Percentiles rank a stretch among this genome's conserved stretches.
These are phyloP conservation scores for Ustanciosporium gigantosporum DNA, from an alignment of 1,284 basidiomycete species.

Conservation along the genomic window DNA sequence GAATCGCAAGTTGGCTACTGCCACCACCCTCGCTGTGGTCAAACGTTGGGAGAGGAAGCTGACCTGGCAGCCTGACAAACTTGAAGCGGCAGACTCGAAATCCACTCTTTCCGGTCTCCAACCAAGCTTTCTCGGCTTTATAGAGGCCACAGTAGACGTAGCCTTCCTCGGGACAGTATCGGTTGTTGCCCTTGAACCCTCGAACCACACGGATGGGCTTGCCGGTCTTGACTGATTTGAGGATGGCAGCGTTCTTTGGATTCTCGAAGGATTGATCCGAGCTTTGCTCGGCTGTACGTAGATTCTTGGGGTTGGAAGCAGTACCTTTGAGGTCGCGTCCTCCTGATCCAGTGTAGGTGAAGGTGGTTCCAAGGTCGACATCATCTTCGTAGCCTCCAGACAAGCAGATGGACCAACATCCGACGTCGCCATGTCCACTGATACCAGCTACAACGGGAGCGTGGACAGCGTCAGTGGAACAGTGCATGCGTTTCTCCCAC, in stretches of 20 bases:
- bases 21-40: too few species aligned
- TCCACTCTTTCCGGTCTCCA: slow-evolving; percentile 28
- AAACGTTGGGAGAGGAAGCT: slow-evolving; percentile 23
- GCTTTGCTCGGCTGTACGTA: slow-evolving; percentile 80
- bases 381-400: slow-evolving; percentile 81
- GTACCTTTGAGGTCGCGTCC: slow-evolving; percentile 81
- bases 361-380: slow-evolving; percentile 75
- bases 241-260: slow-evolving; percentile 72
- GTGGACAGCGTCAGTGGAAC: slow-evolving; percentile 42
- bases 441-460: slow-evolving; percentile 78
- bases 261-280: slow-evolving; percentile 77
- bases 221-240: slow-evolving; percentile 71
- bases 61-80: slow-evolving; percentile 10
- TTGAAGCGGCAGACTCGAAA: slow-evolving; percentile 29
- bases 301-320: slow-evolving; percentile 71
- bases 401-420: slow-evolving; percentile 77
- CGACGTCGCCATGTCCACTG: slow-evolving; percentile 67
- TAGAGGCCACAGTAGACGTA: slow-evolving; percentile 86
- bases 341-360: slow-evolving; percentile 70
- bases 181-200: slow-evolving; percentile 73
- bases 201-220: slow-evolving; percentile 80
- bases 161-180: slow-evolving; percentile 57
- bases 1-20: too few species aligned
- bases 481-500: slow-evolving; percentile 41
- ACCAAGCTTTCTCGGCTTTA: slow-evolving; percentile 65